Evolutionary conservation across 75 land plant species (phyloP), one percentile per base, ranked within the genome.

Genomic region (Pseudotsuga menziesii): DNA sequence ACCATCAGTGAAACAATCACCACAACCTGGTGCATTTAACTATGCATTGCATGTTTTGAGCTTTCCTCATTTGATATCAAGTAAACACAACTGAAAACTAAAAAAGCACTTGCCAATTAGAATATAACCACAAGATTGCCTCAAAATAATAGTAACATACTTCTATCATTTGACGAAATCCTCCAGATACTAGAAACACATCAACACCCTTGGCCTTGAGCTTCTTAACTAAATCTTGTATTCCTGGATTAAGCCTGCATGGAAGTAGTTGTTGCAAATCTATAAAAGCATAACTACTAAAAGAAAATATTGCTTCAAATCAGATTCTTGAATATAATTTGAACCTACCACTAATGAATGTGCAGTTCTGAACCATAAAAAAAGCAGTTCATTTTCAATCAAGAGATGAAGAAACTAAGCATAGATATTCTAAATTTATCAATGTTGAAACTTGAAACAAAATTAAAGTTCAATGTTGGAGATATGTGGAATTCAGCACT

Each of bases 91-190:
- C 44, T 67, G 19, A 67, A 36, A 67, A 67, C 39, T 4, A 66
- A 32, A 35, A 66, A 19, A 17, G 35, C 70, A 35, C 5, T 66
- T 29, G 5, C 70, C 35, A 20, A 66, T 19, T 66, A 66, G 15
- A 27, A 35, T 35, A 3, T 44, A 55, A 26, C 25, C n/a, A 72
- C 22, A 77, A 48, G 27, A 27, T 14, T 55, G 56, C 56, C n/a
- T 48, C 14, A 60, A 36, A 64, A 60, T 15, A 69, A 75, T 13
- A 61, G 19, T 8, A 58, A n/a, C 83, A 75, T 89, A 96, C 99
- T 82, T 89, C 87, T 77, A 97, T 97, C 93, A 97, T 97, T 74
- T 97, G 98, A 61, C 98, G 91, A 64, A 97, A 97, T 74, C 99
- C 99, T 72, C 99, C 99, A 69, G 99, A 97, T 27, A 97, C 84